A percentile compares a stretch with the other conserved stretches of the same genome.
phyloP scores from a whole-genome alignment of 2,329 filamentous ascomycete species.

The Neofusicoccum parvum region DNA sequence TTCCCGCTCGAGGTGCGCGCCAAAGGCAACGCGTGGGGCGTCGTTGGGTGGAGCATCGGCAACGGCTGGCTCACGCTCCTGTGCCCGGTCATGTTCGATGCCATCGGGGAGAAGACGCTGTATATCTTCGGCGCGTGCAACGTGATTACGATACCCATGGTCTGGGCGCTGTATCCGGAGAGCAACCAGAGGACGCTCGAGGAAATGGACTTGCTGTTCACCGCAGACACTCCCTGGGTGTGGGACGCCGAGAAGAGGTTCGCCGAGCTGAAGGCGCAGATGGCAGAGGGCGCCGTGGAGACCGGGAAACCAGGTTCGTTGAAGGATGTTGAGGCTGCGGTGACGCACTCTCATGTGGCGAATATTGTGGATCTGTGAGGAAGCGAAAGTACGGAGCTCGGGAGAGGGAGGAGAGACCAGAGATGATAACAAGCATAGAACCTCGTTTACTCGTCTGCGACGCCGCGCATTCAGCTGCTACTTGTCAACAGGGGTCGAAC shows the following conservation, averaged over 20 bases:
- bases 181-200: slow-evolving; percentile 74
- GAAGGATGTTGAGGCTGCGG: neutral
- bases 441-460: too few relatives aligned
- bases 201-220: slow-evolving; percentile 75
- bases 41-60: slow-evolving; percentile 75
- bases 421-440: neutral
- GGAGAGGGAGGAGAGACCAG: neutral
- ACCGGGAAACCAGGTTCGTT: neutral
- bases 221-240: slow-evolving; percentile 65
- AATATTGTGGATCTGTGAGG: slow-evolving; percentile 7
- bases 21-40: slow-evolving; percentile 75
- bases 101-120: slow-evolving; percentile 69
- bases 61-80: slow-evolving; percentile 63
- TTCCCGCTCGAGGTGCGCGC: slow-evolving; percentile 72
- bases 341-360: neutral
- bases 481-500: too few relatives aligned
- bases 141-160: slow-evolving; percentile 65
- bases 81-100: slow-evolving; percentile 53
- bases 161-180: slow-evolving; percentile 75
- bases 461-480: too few relatives aligned
- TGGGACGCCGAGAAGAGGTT: slow-evolving; percentile 53
- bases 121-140: slow-evolving; percentile 66
- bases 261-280: slow-evolving; percentile 24
- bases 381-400: neutral
- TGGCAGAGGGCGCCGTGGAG: neutral